Evolutionary conservation across 139 green algal species (phyloP).

Genomic region (Chloropicon primus): DNA sequence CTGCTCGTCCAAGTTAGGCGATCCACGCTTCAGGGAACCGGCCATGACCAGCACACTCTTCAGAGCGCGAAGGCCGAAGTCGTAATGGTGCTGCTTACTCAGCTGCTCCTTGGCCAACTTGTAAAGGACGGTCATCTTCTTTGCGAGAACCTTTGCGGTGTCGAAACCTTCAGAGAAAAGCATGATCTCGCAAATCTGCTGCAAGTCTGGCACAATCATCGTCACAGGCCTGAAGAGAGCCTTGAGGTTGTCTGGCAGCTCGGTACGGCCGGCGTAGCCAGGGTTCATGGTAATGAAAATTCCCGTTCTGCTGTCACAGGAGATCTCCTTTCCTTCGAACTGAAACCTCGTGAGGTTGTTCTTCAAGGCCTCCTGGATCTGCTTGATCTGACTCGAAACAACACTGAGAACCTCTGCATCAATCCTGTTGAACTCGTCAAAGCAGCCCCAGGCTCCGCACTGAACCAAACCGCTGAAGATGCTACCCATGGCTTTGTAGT

Average conservation of each 20-base stretch:
- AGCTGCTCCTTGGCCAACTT: slow-evolving; percentile 68
- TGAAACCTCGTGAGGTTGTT: slow-evolving; percentile 61
- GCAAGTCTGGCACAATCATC: slow-evolving; percentile 64
- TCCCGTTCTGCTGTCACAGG: slow-evolving; percentile 44
- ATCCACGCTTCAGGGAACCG: slow-evolving; percentile 57
- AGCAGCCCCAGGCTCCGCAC: slow-evolving; percentile 74
- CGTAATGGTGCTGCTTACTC: slow-evolving; percentile 73
- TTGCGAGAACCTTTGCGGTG: slow-evolving; percentile 55
- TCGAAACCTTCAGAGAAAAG: slow-evolving; percentile 73
- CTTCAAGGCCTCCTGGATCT: slow-evolving; percentile 66
- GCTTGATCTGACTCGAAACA: slow-evolving; percentile 42
- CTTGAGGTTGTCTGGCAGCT: slow-evolving; percentile 61
- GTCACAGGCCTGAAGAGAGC: slow-evolving; percentile 64
- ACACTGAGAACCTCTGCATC: slow-evolving; percentile 66
- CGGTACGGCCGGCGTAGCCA: slow-evolving; percentile 60
- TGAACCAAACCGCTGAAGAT: slow-evolving; percentile 74
- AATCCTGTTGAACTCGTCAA: slow-evolving; percentile 84
- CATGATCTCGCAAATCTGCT: slow-evolving; percentile 81
- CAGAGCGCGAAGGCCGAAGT: slow-evolving; percentile 69
- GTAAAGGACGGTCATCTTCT: slow-evolving; percentile 85
- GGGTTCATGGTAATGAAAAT: slow-evolving; percentile 88
- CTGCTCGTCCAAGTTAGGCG: slow-evolving; percentile 55
- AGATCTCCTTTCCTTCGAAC: slow-evolving; percentile 72
- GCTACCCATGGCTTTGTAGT: slow-evolving; percentile 75
- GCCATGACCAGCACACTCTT: slow-evolving; percentile 75